Conservation (phyloP, 1,284 basidiomycete genomes). For the Puccinia novopanici region DNA sequence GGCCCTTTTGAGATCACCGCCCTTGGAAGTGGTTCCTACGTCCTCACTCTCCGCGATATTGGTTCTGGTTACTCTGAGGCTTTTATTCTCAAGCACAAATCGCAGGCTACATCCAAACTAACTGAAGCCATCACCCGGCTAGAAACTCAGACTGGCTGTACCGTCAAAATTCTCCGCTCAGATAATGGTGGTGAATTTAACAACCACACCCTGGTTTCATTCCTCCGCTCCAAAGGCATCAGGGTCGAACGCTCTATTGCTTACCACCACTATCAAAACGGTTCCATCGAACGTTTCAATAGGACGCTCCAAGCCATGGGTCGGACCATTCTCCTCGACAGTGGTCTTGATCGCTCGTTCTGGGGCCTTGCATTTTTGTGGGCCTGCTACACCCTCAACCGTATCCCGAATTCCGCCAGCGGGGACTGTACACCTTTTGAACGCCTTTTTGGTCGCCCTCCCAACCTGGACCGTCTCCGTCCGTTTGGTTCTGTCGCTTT, state of each 20-base stretch:
- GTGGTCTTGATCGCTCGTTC: too few relatives aligned
- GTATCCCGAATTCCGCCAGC: too few relatives aligned
- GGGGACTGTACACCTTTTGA: too few relatives aligned
- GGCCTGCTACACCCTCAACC: background rate
- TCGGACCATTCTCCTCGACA: too few relatives aligned
- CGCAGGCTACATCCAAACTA: background rate
- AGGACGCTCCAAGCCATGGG: too few relatives aligned
- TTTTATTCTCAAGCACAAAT: background rate
- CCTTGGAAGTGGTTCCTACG: background rate
- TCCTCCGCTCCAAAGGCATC: background rate
- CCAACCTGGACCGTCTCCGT: too few relatives aligned
- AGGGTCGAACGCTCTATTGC: background rate
- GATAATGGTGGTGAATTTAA: slow-evolving; percentile 22
- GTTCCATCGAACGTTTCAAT: too few relatives aligned
- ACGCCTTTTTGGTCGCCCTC: too few relatives aligned
- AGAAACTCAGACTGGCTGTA: background rate
- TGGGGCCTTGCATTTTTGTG: background rate
- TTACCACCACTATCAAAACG: slow-evolving; percentile 11
- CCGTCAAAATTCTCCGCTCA: slow-evolving; percentile 12
- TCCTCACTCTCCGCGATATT: background rate
- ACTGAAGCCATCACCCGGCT: background rate
- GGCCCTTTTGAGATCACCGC: background rate
- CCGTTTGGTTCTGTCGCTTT: too few relatives aligned
- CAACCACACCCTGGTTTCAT: background rate
- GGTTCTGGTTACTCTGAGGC: slow-evolving; percentile 1